Conservation (phyloP, 768 basidiomycete genomes). For the Stropharia rugosoannulata region DNA sequence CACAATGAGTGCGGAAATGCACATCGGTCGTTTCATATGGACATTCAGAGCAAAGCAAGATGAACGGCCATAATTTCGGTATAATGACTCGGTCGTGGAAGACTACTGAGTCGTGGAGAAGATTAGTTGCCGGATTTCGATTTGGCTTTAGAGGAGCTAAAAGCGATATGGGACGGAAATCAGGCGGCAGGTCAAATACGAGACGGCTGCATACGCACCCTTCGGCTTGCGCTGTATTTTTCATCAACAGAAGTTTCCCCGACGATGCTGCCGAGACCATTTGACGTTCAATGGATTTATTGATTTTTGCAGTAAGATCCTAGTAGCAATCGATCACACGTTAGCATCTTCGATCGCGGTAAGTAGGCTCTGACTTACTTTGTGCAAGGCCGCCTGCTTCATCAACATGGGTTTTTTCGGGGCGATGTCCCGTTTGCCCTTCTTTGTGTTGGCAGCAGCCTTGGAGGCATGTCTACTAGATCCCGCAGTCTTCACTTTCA, state of each 20-base stretch:
- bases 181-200: neutral
- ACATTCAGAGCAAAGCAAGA: neutral
- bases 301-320: slow-evolving; percentile 89
- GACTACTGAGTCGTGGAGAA: neutral
- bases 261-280: slow-evolving; percentile 87
- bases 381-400: slow-evolving; percentile 75
- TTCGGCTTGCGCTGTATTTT: slow-evolving; percentile 48
- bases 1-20: neutral
- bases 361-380: slow-evolving; percentile 42
- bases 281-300: slow-evolving; percentile 87
- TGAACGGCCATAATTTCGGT: neutral
- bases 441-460: slow-evolving; percentile 71
- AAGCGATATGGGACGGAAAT: neutral
- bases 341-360: neutral
- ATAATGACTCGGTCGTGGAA: neutral
- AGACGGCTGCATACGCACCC: slow-evolving; percentile 26
- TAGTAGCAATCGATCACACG: slow-evolving; percentile 26
- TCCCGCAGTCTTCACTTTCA: slow-evolving; percentile 54
- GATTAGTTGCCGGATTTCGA: neutral
- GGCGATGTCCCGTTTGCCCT: slow-evolving; percentile 74
- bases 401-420: slow-evolving; percentile 79
- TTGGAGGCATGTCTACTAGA: slow-evolving; percentile 57
- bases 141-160: neutral
- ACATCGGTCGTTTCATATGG: neutral
- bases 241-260: slow-evolving; percentile 94